Evolutionary conservation across 1,284 basidiomycete genomes (phyloP).

Genomic region (Peniophora sp.): DNA sequence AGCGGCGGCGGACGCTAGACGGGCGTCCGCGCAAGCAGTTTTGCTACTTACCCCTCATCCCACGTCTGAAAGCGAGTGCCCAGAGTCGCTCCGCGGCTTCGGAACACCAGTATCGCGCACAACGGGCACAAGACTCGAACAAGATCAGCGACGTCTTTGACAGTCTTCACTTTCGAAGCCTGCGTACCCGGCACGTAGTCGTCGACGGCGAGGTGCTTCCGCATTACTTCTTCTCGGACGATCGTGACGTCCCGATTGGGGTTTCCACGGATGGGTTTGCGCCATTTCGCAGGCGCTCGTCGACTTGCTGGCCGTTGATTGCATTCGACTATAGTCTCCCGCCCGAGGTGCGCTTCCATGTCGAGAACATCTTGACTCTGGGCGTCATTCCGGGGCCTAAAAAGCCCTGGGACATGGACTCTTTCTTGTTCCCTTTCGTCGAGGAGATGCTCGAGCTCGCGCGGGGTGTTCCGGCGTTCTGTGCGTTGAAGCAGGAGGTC

Average conservation of each 20-base stretch:
- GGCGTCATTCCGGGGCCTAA: conserved; percentile 36
- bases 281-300: conserved; percentile 26
- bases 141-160: conserved; percentile 17
- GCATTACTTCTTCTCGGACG: conserved; percentile 18
- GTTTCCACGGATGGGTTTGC: conserved; percentile 28
- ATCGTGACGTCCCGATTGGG: conserved; percentile 21
- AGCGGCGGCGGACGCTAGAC: not conserved
- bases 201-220: conserved; percentile 9
- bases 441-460: conserved; percentile 29
- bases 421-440: conserved; percentile 29
- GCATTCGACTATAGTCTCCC: conserved; percentile 33
- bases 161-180: conserved; percentile 10
- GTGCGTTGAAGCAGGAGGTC: conserved; percentile 14
- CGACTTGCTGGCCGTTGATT: conserved; percentile 34
- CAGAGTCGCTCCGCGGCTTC: conserved; percentile 8
- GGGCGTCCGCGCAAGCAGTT: conserved; percentile 6
- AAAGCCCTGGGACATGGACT: conserved; percentile 32
- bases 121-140: conserved; percentile 5
- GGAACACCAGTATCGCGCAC: conserved; percentile 15
- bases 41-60: conserved; percentile 13
- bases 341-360: conserved; percentile 24
- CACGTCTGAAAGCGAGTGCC: conserved; percentile 10
- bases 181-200: conserved; percentile 7
- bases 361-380: conserved; percentile 24
- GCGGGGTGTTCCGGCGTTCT: conserved; percentile 26